A percentile compares a stretch with the other conserved stretches of the same genome.
These are phyloP conservation scores for Quercus dentata DNA, from an alignment of 306 rosid species.

Conservation along the genomic window DNA sequence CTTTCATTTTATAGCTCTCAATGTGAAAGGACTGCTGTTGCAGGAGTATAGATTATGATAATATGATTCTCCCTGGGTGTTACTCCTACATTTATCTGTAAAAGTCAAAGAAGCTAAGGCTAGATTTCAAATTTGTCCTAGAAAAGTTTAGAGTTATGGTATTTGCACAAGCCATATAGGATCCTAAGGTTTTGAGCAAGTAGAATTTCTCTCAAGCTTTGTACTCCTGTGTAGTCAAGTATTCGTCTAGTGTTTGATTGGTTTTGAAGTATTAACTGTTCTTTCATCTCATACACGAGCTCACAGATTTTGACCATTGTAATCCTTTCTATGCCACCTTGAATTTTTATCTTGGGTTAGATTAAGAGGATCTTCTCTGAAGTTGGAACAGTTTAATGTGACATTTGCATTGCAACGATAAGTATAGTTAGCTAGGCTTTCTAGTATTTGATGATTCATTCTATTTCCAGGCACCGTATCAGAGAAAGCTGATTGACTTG, in stretches of 20 bases:
- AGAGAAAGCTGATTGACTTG: constrained; percentile 73
- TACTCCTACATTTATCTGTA: neutral
- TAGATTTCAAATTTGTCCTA: neutral
- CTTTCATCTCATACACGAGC: neutral
- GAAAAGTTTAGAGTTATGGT: neutral
- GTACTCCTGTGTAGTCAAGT: too few relatives aligned
- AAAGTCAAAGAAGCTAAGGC: neutral
- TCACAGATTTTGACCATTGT: too few relatives aligned
- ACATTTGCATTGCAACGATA: neutral
- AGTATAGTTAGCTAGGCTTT: neutral
- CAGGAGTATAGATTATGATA: neutral
- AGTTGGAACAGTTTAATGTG: neutral
- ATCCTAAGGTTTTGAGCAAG: neutral
- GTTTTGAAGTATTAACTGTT: neutral
- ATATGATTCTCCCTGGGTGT: neutral
- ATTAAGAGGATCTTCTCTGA: neutral
- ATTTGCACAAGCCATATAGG: neutral
- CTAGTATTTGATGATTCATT: constrained; percentile 19
- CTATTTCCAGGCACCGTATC: constrained; percentile 77
- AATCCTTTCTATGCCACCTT: neutral
- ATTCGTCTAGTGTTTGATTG: too few relatives aligned
- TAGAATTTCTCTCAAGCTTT: too few relatives aligned
- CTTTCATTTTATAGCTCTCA: neutral
- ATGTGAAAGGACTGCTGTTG: neutral
- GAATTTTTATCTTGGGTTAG: neutral